Conservation (phyloP, 2,329 filamentous ascomycete species). For the Cladosporium oxysporum region DNA sequence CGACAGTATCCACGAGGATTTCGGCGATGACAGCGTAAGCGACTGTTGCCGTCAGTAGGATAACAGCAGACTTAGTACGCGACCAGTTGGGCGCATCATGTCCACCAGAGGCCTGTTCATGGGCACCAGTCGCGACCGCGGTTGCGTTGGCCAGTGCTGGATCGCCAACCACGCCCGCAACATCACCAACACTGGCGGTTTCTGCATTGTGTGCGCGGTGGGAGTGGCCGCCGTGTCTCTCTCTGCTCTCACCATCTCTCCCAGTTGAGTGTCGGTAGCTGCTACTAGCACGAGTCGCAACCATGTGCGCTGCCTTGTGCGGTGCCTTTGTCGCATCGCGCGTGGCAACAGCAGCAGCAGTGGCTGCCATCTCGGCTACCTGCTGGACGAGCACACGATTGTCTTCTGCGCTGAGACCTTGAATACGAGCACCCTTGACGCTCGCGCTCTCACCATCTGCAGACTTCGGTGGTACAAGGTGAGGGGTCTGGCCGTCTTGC, state of each 20-base stretch:
- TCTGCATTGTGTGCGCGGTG: slow-evolving; percentile 16
- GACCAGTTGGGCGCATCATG: slow-evolving; percentile 99
- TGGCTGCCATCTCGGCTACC: slow-evolving; percentile 91
- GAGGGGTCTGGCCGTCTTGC: slow-evolving; percentile 48
- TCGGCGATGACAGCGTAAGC: slow-evolving; percentile 97
- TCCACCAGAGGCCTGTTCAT: slow-evolving; percentile 56
- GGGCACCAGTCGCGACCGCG: slow-evolving; percentile 13
- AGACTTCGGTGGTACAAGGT: slow-evolving; percentile 74
- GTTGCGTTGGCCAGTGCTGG: slow-evolving; percentile 9
- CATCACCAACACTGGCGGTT: slow-evolving; percentile 6
- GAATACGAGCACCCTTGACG: slow-evolving; percentile 43
- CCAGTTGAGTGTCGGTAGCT: slow-evolving; percentile 2
- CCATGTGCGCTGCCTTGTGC: slow-evolving; percentile 52
- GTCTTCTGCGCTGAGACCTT: slow-evolving; percentile 77
- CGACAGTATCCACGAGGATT: slow-evolving; percentile 94
- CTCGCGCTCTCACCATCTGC: slow-evolving; percentile 48
- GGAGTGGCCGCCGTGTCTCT: background rate
- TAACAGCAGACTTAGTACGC: slow-evolving; percentile 82
- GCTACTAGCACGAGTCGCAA: slow-evolving; percentile 28
- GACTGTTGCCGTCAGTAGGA: slow-evolving; percentile 83
- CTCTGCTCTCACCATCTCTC: background rate
- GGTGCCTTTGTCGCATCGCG: slow-evolving; percentile 66
- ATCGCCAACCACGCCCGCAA: slow-evolving; percentile 3
- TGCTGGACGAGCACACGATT: slow-evolving; percentile 80
- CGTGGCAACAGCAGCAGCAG: slow-evolving; percentile 82